These are phyloP conservation scores for Fraxinus excelsior DNA, from an alignment of 257 asterid species.

Conservation along the genomic window DNA sequence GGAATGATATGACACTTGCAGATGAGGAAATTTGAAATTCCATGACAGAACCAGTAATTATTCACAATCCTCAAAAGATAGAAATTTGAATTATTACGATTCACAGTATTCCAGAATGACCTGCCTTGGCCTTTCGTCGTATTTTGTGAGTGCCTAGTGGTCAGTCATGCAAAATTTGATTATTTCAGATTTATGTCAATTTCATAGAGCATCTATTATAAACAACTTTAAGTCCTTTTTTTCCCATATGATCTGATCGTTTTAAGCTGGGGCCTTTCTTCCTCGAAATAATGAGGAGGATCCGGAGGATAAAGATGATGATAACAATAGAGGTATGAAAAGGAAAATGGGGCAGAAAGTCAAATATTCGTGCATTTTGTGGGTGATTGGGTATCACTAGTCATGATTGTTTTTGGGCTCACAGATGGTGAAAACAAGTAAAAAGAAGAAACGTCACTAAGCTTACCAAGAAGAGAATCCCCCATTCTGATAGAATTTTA, in stretches of 20 bases:
- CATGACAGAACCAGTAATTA: slow-evolving; percentile 10
- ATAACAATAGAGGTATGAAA: neutral
- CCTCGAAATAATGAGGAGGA: neutral
- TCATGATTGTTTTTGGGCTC: neutral
- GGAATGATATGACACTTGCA: slow-evolving; percentile 5
- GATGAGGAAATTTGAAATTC: slow-evolving; percentile 16
- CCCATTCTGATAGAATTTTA: slow-evolving; percentile 99
- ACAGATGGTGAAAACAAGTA: neutral
- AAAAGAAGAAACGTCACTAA: slow-evolving; percentile 15
- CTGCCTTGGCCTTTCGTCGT: neutral
- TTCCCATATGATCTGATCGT: neutral
- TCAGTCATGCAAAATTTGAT: neutral
- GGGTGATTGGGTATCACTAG: neutral
- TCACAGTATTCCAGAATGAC: neutral
- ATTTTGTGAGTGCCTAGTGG: neutral
- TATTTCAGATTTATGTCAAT: neutral
- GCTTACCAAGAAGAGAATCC: slow-evolving; percentile 94
- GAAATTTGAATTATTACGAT: slow-evolving; percentile 2
- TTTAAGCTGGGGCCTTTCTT: neutral
- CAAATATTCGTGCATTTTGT: neutral
- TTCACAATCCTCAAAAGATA: slow-evolving; percentile 7
- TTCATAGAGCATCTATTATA: neutral
- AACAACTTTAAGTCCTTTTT: neutral
- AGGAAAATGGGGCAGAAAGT: neutral
- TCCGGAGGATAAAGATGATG: neutral